Conservation (phyloP, 2,329 filamentous ascomycete genomes). For the Lizonia empirigonia region DNA sequence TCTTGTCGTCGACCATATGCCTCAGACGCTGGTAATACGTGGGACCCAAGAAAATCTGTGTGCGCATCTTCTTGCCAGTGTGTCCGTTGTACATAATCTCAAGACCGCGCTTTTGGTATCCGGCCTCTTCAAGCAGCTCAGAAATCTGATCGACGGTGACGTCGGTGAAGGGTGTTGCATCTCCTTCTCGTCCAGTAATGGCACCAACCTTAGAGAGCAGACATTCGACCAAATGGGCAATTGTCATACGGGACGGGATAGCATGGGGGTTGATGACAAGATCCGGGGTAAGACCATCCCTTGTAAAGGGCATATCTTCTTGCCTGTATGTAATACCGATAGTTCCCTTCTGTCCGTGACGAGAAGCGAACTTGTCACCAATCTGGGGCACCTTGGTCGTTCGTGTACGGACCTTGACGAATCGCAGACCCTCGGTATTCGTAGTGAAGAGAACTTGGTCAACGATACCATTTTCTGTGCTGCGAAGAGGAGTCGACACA, state of each 20-base stretch:
- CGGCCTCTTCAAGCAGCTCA: slow-evolving; percentile 80
- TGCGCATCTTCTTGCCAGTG: slow-evolving; percentile 89
- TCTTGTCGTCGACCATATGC: slow-evolving; percentile 99
- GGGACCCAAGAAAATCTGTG: slow-evolving; percentile 94
- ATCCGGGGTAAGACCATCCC: slow-evolving; percentile 89
- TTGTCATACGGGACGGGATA: slow-evolving; percentile 99
- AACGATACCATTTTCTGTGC: slow-evolving; percentile 95
- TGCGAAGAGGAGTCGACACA: slow-evolving; percentile 90
- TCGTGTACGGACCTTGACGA: slow-evolving; percentile 95
- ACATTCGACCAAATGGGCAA: slow-evolving; percentile 99
- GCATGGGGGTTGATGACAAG: slow-evolving; percentile 99
- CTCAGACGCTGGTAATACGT: slow-evolving; percentile 98
- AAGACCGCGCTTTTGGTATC: slow-evolving; percentile 96
- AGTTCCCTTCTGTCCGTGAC: slow-evolving; percentile 98
- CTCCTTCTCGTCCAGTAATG: slow-evolving; percentile 91
- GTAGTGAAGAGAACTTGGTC: slow-evolving; percentile 94
- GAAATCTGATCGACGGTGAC: slow-evolving; percentile 96
- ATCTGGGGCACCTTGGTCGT: slow-evolving; percentile 99
- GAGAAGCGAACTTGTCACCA: slow-evolving; percentile 98
- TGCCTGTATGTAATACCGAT: slow-evolving; percentile 98
- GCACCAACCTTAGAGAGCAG: slow-evolving; percentile 94
- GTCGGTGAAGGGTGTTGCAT: slow-evolving; percentile 96
- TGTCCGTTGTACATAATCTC: slow-evolving; percentile 99
- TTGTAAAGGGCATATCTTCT: slow-evolving; percentile 98
- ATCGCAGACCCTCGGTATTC: slow-evolving; percentile 90